Evolutionary conservation across 139 green algal species (phyloP).

Genomic region (Volvox africanus): DNA sequence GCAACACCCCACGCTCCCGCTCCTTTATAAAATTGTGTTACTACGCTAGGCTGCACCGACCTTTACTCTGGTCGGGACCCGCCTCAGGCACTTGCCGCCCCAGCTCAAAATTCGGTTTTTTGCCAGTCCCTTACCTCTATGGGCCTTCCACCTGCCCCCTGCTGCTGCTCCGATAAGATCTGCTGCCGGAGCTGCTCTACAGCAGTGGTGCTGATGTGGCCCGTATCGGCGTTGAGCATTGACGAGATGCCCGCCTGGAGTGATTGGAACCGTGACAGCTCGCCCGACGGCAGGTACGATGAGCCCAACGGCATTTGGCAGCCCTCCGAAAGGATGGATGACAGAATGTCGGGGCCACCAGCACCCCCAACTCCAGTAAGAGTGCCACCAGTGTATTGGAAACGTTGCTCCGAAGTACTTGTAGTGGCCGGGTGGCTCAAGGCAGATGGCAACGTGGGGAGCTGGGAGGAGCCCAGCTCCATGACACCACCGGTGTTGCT

Average conservation of each 20-base stretch:
- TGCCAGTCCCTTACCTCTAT: conserved; percentile 27
- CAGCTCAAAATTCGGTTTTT: too few species aligned
- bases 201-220: conserved; percentile 17
- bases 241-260: background rate
- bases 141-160: conserved; percentile 6
- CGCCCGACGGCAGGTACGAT: background rate
- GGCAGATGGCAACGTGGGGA: background rate
- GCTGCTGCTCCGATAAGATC: conserved; percentile 7
- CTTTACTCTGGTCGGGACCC: too few species aligned
- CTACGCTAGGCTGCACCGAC: too few species aligned
- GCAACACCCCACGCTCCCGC: too few species aligned
- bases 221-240: conserved; percentile 37
- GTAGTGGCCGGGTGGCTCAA: background rate
- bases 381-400: too few species aligned
- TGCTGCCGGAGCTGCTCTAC: conserved; percentile 43
- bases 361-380: background rate
- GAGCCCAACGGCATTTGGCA: background rate
- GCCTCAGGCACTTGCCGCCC: too few species aligned
- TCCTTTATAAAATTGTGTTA: too few species aligned
- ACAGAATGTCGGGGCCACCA: conserved; percentile 9
- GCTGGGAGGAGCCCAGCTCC: conserved; percentile 6
- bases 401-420: background rate
- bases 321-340: conserved; percentile 20
- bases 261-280: background rate
- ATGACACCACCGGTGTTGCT: conserved; percentile 12